Percentiles rank a stretch among this genome's conserved stretches.
Conservation (phyloP, 805 yeast genomes). For the Candida loeiensis region DNA sequence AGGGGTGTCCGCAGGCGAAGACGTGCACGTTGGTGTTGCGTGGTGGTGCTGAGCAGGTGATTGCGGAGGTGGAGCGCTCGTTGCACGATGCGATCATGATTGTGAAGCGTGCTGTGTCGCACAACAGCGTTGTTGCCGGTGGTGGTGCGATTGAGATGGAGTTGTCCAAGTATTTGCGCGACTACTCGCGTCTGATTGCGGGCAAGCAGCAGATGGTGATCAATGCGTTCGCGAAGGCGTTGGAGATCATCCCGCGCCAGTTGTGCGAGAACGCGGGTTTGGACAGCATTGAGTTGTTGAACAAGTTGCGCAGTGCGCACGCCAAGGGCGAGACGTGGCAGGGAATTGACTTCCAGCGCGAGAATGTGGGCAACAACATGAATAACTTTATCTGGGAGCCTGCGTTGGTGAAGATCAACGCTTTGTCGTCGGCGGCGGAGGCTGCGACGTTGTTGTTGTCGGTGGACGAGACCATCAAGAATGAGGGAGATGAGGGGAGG, state of each 20-base stretch:
- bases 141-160: conserved; percentile 99
- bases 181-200: conserved; percentile 79
- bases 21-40: conserved; percentile 91
- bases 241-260: conserved; percentile 95
- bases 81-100: conserved; percentile 98
- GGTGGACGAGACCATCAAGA: conserved; percentile 92
- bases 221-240: conserved; percentile 88
- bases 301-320: conserved; percentile 87
- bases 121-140: conserved; percentile 89
- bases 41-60: conserved; percentile 98
- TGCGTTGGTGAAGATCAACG: conserved; percentile 86
- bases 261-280: conserved; percentile 98
- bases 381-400: conserved; percentile 96
- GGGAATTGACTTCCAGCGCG: conserved; percentile 89
- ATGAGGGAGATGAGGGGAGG: conserved; percentile 55
- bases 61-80: conserved; percentile 97
- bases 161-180: conserved; percentile 81
- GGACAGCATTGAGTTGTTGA: conserved; percentile 92
- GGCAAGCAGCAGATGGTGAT: conserved; percentile 95
- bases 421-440: conserved; percentile 93
- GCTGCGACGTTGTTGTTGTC: conserved; percentile 90
- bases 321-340: conserved; percentile 89
- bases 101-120: conserved; percentile 89
- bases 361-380: conserved; percentile 78
- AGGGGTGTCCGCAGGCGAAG: conserved; percentile 87